Base-by-base conservation (phyloP, 208 protist species). In the Leishmania lainsoni region DNA sequence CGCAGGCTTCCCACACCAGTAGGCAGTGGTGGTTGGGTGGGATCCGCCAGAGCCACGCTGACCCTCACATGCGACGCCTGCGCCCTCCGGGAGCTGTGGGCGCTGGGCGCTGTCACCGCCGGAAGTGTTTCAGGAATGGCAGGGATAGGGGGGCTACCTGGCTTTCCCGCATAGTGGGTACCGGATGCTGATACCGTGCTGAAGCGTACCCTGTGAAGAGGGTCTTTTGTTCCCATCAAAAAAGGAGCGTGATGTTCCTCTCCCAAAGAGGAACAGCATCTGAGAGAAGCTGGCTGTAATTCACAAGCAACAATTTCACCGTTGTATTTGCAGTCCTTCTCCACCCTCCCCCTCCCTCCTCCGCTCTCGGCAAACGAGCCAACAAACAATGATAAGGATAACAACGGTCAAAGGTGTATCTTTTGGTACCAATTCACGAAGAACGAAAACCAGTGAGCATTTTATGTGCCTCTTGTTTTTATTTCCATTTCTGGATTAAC, bases 391-490 rank as follows among this genome's bases (percentile, higher is more conserved):
- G 42, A 29, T 29, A 32, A 26, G 52, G n/a, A 29, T 32, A 72
- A 4, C 16, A 68, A 72, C 17, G 9, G 35, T 22, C 29, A n/a
- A 66, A 14, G n/a, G 59, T 66, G 12, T 66, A 29, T 66, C 12
- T 66, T 39, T 9, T 66, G 26, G n/a, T 66, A 35, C 5, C 10
- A 12, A 72, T 52, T 52, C 39, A 52, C 45, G 12, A 49, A 72
- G 20, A 72, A 2, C 16, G 14, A 9, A 71, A 48, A 35, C 29
- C 66, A 14, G 17, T 48, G n/a, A 45, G 66, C 5, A 49, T 71
- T 42, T 71, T 72, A 8, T 72, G 12, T n/a, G 22, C 26, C 51
- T 52, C 49, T n/a, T 75, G 29, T 75, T 75, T 26, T 54, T 75
- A 2, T 54, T 72, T 9, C 29, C 3, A 5, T 66, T 73, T 51